A percentile compares a stretch with the other conserved stretches of the same genome.
These are phyloP conservation scores for Miscanthus lutarioriparius DNA, from an alignment of 176 grass and related monocot species.

Conservation along the genomic window DNA sequence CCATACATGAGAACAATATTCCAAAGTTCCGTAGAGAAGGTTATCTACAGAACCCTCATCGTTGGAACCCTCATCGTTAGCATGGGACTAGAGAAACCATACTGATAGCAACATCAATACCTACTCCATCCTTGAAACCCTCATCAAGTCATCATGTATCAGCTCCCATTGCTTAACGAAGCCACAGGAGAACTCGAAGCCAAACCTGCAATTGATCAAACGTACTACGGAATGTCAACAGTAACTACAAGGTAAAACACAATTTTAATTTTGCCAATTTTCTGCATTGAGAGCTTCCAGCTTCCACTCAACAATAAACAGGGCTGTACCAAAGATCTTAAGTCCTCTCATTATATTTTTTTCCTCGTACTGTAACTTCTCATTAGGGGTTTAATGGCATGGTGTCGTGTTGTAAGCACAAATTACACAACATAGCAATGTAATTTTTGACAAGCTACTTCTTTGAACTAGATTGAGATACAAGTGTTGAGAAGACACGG, in stretches of 20 bases:
- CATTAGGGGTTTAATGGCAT: background rate
- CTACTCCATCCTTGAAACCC: background rate
- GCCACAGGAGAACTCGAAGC: conserved; percentile 47
- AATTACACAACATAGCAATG: background rate
- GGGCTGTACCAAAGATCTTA: background rate
- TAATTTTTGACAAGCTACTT: background rate
- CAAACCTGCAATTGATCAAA: conserved; percentile 45
- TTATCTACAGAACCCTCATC: too few species aligned
- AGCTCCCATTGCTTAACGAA: conserved; percentile 20
- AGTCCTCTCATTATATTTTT: background rate
- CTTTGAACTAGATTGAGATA: background rate
- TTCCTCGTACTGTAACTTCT: background rate
- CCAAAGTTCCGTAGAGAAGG: background rate
- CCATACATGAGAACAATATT: background rate
- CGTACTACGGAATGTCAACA: background rate
- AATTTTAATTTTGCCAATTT: conserved; percentile 1
- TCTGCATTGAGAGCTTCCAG: background rate
- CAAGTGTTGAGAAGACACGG: background rate
- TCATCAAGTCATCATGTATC: conserved; percentile 5
- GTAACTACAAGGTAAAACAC: background rate
- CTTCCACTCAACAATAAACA: background rate
- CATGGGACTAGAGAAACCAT: background rate
- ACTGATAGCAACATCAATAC: background rate
- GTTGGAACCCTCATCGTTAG: too few species aligned
- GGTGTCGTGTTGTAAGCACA: background rate